Evolutionary conservation across 2,329 filamentous ascomycete genomes (phyloP), one percentile per base, ranked within the genome.

Genomic region (Samsoniella hepiali): DNA sequence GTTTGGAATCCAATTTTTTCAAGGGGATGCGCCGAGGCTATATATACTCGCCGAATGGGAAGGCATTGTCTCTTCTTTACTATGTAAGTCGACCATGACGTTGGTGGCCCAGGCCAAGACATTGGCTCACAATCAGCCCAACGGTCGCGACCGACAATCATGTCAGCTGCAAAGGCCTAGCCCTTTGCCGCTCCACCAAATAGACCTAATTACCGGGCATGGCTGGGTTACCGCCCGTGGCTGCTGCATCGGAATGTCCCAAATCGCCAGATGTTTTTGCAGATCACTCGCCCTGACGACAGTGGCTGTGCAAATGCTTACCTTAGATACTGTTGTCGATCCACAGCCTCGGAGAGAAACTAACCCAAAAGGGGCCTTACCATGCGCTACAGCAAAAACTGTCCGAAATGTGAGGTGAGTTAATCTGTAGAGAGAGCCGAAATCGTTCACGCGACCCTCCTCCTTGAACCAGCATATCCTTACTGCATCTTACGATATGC

Each of bases 281-380:
- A 27, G 56, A 58, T 58, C 56, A 7, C 56, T 17, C 3, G 42
- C 56, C 56, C 11, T 58, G 56, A 58, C 56, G 56, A 56, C 56
- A 38, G 56, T 58, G 56, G 56, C 56, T 34, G 56, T 36, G 56
- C 56, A 7, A 22, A 17, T 44, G 56, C 56, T 58, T 31, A 49
- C 56, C 29, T 31, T 42, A 31, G 38, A 58, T 1, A 31, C 27
- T 17, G 27, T 17, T 6, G 15, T n/a, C 15, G 53, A 17, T 56
- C 38, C 36, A 44, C 53, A 31, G 36, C 8, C 15, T 17, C n/a
- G 11, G n/a, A 42, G 13, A 3, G 27, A 13, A 9, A 27, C 53
- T 56, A 42, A 44, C 53, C 27, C 3, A 9, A 56, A 56, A 9
- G 34, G 7, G 53, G 50, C n/a, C n/a, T 3, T 31, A 32, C 15